phyloP scores from a whole-genome alignment of 2,329 filamentous ascomycete genomes.

The Didymella lethalis region DNA sequence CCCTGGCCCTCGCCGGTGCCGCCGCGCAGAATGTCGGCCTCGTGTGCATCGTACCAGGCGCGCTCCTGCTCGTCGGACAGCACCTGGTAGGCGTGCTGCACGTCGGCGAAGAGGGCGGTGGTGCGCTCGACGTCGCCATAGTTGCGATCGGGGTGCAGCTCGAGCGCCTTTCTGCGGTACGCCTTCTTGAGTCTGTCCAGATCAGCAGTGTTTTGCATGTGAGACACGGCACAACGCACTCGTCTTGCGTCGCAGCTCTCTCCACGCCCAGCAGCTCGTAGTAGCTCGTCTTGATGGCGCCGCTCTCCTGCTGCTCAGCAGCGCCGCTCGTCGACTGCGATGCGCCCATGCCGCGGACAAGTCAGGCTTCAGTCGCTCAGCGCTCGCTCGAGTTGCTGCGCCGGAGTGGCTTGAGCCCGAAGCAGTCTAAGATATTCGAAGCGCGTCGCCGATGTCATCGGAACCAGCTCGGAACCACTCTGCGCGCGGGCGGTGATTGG shows the following conservation, averaged over 20 bases:
- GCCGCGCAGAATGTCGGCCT: constrained; percentile 80
- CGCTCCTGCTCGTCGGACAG: constrained; percentile 94
- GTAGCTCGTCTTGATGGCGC: constrained; percentile 72
- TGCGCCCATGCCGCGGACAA: constrained; percentile 53
- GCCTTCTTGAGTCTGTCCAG: constrained; percentile 83
- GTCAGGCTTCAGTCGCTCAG: constrained; percentile 4
- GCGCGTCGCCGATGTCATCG: constrained; percentile 19
- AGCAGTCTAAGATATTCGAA: constrained; percentile 2
- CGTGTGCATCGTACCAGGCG: constrained; percentile 97
- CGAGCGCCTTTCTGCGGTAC: constrained; percentile 87
- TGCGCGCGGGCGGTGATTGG: constrained; percentile 27
- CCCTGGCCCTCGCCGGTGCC: constrained; percentile 60
- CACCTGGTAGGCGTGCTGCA: constrained; percentile 94
- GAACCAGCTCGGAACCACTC: constrained; percentile 25
- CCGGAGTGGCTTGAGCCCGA: not conserved
- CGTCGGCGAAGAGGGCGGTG: constrained; percentile 85
- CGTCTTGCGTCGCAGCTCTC: constrained; percentile 77
- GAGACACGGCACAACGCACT: constrained; percentile 59
- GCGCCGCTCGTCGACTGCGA: constrained; percentile 53
- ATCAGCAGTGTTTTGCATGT: no score
- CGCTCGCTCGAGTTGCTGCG: constrained; percentile 18
- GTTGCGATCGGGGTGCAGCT: constrained; percentile 95
- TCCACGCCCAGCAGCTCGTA: constrained; percentile 84
- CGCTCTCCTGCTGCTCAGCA: constrained; percentile 28
- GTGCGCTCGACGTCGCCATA: constrained; percentile 83